Base-by-base conservation (phyloP, 2,329 filamentous ascomycete species). In the Stenocarpella maydis region DNA sequence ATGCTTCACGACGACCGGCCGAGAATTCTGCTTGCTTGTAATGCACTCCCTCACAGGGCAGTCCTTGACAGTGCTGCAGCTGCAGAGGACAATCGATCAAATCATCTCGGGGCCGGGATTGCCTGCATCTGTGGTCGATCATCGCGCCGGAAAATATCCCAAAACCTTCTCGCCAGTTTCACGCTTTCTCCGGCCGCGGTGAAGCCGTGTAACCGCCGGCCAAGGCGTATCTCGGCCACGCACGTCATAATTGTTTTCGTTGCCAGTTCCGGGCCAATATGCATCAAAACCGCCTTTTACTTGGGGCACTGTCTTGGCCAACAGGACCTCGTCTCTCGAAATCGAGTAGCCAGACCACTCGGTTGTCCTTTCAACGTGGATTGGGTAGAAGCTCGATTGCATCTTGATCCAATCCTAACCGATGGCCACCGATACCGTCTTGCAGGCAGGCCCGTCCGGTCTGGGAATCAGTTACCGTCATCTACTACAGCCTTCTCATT, bases 181-280 rank as follows among this genome's bases (percentile, higher is more conserved):
- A 63, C 58, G 58, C 58, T 26, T 63, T 17, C 39, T 34, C 41
- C 43, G 58, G 41, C 58, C 58, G 43, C 58, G 43, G 58, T 63
- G 58, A 63, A 63, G 58, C 58, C 58, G 58, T 63, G 58, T 45
- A 63, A 63, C 58, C 41, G 43, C 43, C 28, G 58, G 58, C 58
- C 58, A 63, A 49, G 58, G 58, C 43, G 58, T 24, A 12, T 63
- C 58, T 41, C 58, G 58, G 58, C 58, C 58, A 63, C 58, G 28
- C 58, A 63, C 58, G 58, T 63, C 58, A 63, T 63, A 24, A 14
- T n/a, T 37, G 58, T 63, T 63, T 63, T 49, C 58, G 41, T 63
- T 28, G 4, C 43, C 58, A 43, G 49, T 17, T 34, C 34, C 49
- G 28, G 43, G 41, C 43, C 58, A 63, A 49, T 49, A 63, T 63